Evolutionary conservation across 805 yeast genomes (phyloP).

Genomic region (Maudiozyma saulgeensis): DNA sequence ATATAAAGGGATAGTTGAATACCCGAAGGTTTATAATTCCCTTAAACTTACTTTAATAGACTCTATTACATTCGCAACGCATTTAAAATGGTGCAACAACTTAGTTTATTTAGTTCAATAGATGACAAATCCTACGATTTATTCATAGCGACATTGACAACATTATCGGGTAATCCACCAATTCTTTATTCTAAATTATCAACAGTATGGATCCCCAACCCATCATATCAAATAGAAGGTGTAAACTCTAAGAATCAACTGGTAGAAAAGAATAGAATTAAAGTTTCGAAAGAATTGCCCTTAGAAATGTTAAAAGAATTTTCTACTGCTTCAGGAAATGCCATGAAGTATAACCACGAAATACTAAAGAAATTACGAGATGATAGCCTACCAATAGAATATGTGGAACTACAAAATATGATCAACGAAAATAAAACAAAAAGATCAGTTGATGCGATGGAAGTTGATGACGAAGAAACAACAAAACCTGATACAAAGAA

Average conservation of each 20-base stretch:
- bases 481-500: not conserved
- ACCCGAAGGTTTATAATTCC: too few relatives aligned
- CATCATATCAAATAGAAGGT: slow-evolving; percentile 17
- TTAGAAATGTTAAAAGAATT: slow-evolving; percentile 4
- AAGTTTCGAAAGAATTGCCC: slow-evolving; percentile 19
- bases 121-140: slow-evolving; percentile 24
- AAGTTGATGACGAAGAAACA: slow-evolving; percentile 1
- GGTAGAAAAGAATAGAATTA: slow-evolving; percentile 26
- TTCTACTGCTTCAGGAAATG: not conserved
- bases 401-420: slow-evolving; percentile 1
- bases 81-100: slow-evolving; percentile 25
- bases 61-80: not conserved
- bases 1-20: too few relatives aligned
- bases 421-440: not conserved
- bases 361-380: slow-evolving; percentile 11
- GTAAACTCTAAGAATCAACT: slow-evolving; percentile 24
- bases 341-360: slow-evolving; percentile 9
- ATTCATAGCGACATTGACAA: slow-evolving; percentile 22
- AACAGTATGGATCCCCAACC: slow-evolving; percentile 24
- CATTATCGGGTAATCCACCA: slow-evolving; percentile 25
- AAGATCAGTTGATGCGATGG: slow-evolving; percentile 1
- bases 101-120: slow-evolving; percentile 21
- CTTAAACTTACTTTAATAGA: too few relatives aligned
- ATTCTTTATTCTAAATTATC: slow-evolving; percentile 20
- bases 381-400: slow-evolving; percentile 11